Evolutionary conservation across 352 stramenopile species (phyloP).

Genomic region (Globisporangium sylvaticum): DNA sequence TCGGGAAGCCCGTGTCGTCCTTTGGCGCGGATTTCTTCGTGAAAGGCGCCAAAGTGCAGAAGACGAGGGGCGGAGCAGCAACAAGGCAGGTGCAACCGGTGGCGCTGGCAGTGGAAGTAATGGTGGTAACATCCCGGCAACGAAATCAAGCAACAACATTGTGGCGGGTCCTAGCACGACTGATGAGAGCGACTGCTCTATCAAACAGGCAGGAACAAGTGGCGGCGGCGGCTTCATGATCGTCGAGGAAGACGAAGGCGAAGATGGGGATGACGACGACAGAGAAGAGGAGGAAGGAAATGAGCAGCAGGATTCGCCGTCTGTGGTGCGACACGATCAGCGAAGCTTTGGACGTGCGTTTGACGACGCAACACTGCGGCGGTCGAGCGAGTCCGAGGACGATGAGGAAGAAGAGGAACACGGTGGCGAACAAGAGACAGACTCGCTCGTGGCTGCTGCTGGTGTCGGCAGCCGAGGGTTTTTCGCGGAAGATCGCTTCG

Average conservation of each 20-base stretch:
- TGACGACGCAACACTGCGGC: not conserved
- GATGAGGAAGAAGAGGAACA: not conserved
- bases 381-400: not conserved
- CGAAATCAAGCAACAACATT: not conserved
- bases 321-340: not conserved
- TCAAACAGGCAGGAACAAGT: not conserved
- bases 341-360: not conserved
- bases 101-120: not conserved
- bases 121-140: not conserved
- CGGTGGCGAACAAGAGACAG: not conserved
- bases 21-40: conserved; percentile 72
- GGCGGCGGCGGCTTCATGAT: not conserved
- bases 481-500: not conserved
- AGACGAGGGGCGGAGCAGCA: conserved; percentile 10
- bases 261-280: not conserved
- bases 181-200: not conserved
- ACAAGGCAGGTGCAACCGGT: not conserved
- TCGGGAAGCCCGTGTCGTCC: conserved; percentile 61
- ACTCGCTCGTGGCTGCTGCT: not conserved
- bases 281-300: conserved; percentile 4
- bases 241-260: conserved; percentile 10
- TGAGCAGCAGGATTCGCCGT: conserved; percentile 5
- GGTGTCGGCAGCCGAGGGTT: not conserved
- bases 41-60: conserved; percentile 46
- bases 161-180: not conserved